These are phyloP conservation scores for Rhynchosporium secalis DNA, from an alignment of 2,329 filamentous ascomycete genomes.

Conservation along the genomic window DNA sequence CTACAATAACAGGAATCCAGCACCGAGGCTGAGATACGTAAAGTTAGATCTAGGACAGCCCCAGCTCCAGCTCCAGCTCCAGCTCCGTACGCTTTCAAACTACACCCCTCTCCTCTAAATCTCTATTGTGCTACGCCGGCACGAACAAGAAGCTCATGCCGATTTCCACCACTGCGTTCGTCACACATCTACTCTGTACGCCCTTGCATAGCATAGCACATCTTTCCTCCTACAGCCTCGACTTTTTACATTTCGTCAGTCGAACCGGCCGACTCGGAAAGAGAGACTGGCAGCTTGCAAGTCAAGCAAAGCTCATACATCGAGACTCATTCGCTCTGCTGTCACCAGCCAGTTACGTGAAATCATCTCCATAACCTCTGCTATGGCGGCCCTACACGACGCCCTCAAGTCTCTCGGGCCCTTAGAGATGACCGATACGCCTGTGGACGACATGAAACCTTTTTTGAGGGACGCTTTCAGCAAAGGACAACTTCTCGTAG, in stretches of 20 bases:
- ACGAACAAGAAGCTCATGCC: too few species aligned
- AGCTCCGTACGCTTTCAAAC: too few species aligned
- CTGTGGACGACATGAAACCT: slow-evolving; percentile 50
- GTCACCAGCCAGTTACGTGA: background rate
- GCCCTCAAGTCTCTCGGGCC: slow-evolving; percentile 58
- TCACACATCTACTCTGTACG: background rate
- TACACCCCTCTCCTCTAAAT: too few species aligned
- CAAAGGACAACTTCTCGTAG: slow-evolving; percentile 68
- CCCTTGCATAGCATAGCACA: background rate
- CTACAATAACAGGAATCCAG: too few species aligned
- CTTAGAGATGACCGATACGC: slow-evolving; percentile 51
- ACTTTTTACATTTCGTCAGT: background rate
- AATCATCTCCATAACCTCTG: slow-evolving; percentile 42
- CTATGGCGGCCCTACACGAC: slow-evolving; percentile 59
- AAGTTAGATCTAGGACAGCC: too few species aligned
- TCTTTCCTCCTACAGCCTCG: background rate
- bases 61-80: too few species aligned
- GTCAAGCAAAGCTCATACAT: background rate
- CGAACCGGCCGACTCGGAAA: background rate
- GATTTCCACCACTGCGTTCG: background rate
- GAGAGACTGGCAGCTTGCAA: background rate
- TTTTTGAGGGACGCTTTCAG: slow-evolving; percentile 62
- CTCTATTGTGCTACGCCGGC: too few species aligned
- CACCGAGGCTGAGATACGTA: too few species aligned
- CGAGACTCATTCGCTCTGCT: background rate